These are phyloP conservation scores for Pseudogymnoascus destructans DNA, from an alignment of 2,329 filamentous ascomycete genomes.

Conservation along the genomic window DNA sequence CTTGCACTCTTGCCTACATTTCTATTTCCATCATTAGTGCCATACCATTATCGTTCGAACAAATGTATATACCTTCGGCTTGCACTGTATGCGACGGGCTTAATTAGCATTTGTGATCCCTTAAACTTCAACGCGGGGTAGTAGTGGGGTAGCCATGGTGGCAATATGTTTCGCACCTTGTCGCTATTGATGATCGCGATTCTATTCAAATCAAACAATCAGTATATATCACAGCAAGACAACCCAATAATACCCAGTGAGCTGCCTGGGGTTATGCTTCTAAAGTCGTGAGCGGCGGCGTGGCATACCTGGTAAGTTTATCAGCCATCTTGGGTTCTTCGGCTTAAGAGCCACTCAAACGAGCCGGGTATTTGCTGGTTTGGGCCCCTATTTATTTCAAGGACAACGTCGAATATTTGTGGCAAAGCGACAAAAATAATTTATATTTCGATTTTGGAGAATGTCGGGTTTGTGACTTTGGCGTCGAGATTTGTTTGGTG, in stretches of 20 bases:
- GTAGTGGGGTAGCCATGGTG: slow-evolving; percentile 30
- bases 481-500: slow-evolving; percentile 9
- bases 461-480: slow-evolving; percentile 1
- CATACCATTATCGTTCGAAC: slow-evolving; percentile 11
- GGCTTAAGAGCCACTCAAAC: slow-evolving; percentile 6
- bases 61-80: slow-evolving; percentile 55
- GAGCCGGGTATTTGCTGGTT: not conserved
- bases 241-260: not conserved
- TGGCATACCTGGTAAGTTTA: slow-evolving; percentile 78
- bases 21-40: slow-evolving; percentile 40
- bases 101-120: slow-evolving; percentile 28
- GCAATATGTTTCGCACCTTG: slow-evolving; percentile 54
- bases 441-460: slow-evolving; percentile 1
- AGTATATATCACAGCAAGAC: not conserved
- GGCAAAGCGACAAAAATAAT: slow-evolving; percentile 3
- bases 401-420: not conserved
- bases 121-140: slow-evolving; percentile 16
- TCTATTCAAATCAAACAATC: slow-evolving; percentile 36
- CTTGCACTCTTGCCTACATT: slow-evolving; percentile 98
- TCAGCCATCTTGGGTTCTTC: slow-evolving; percentile 53
- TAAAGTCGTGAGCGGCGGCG: not conserved
- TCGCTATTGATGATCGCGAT: slow-evolving; percentile 98
- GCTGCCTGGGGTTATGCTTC: not conserved
- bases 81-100: slow-evolving; percentile 48
- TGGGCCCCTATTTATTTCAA: not conserved